These are phyloP conservation scores for Cercospora sp. DNA, from an alignment of 2,329 filamentous ascomycete genomes.

Conservation along the genomic window DNA sequence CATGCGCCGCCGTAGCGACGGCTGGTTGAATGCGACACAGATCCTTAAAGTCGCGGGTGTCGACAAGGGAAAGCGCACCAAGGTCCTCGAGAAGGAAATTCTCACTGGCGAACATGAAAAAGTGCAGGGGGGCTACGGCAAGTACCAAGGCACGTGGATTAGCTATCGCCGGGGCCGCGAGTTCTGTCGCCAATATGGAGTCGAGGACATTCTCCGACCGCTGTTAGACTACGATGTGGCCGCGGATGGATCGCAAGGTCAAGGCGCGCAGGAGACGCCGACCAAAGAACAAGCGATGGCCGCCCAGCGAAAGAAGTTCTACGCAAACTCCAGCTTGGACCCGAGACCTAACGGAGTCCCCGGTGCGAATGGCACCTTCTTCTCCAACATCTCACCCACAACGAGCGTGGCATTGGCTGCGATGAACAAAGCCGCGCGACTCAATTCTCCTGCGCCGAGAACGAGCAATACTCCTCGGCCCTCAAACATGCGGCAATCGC, in stretches of 20 bases:
- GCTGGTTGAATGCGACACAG: constrained; percentile 97
- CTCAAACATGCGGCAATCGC: constrained; percentile 68
- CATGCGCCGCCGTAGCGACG: constrained; percentile 92
- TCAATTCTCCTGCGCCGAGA: constrained; percentile 80
- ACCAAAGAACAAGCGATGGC: constrained; percentile 99
- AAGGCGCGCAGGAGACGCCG: constrained; percentile 82
- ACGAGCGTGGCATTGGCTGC: constrained; percentile 91
- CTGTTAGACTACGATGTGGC: constrained; percentile 79
- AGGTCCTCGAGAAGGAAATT: constrained; percentile 97
- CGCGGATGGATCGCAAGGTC: constrained; percentile 68
- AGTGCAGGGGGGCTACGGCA: constrained; percentile 96
- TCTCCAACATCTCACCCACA: constrained; percentile 93
- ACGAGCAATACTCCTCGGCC: constrained; percentile 63
- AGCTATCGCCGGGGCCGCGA: constrained; percentile 88
- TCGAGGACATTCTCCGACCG: constrained; percentile 73
- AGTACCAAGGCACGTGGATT: constrained; percentile 99
- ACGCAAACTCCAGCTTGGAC: constrained; percentile 70
- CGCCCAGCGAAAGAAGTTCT: constrained; percentile 83
- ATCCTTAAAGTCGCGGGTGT: constrained; percentile 97
- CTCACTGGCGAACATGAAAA: constrained; percentile 96
- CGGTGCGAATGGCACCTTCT: constrained; percentile 77
- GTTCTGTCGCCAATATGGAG: constrained; percentile 77
- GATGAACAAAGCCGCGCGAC: constrained; percentile 86
- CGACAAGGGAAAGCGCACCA: constrained; percentile 95
- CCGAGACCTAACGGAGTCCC: constrained; percentile 45